These are phyloP conservation scores for Microbotryum saponariae DNA, from an alignment of 1,284 basidiomycete species.

Conservation along the genomic window DNA sequence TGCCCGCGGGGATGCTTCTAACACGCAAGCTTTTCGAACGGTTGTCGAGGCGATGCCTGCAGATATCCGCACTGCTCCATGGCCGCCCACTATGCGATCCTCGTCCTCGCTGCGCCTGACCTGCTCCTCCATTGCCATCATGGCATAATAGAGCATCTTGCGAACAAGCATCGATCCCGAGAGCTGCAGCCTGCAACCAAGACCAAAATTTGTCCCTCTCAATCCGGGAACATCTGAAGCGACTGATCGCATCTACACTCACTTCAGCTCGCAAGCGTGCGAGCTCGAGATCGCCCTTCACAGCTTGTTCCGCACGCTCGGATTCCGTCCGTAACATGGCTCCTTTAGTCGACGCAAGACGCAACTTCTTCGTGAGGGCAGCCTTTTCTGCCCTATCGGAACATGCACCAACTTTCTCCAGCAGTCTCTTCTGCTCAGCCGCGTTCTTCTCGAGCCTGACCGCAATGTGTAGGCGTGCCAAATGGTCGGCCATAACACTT, in stretches of 20 bases:
- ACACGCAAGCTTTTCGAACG: neutral
- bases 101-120: neutral
- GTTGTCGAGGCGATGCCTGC: neutral
- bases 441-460: constrained; percentile 3
- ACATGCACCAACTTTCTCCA: neutral
- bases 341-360: neutral
- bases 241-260: neutral
- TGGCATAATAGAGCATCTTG: no score
- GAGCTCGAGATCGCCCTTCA: neutral
- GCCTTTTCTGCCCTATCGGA: neutral
- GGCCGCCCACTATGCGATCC: neutral
- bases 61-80: neutral
- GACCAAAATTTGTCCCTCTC: neutral
- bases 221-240: neutral
- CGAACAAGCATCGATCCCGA: constrained; percentile 1
- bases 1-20: neutral
- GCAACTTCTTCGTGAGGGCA: neutral
- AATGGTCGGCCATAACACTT: neutral
- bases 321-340: no score
- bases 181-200: constrained; percentile 1
- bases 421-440: constrained; percentile 5
- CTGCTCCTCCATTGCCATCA: no score
- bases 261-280: constrained; percentile 1
- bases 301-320: no score
- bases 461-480: neutral